Evolutionary conservation across 163 green algal genomes (phyloP), one percentile per base, ranked within the genome.

Genomic region (Chloroidium sp.): DNA sequence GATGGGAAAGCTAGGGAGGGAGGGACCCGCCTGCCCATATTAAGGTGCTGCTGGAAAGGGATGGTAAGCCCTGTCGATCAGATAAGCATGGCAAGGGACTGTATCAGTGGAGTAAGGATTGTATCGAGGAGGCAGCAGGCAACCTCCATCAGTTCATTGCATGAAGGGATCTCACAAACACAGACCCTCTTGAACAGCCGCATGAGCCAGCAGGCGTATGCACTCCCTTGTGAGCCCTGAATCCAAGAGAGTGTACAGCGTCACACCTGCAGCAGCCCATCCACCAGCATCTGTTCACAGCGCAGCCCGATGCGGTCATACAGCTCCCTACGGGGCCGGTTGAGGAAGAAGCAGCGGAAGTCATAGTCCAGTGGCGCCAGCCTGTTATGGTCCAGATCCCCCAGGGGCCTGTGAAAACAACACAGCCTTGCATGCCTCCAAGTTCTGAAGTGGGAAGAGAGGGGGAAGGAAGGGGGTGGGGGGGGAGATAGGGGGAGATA

Each of bases 271-370:
- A 93, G 72, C 68, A 95, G 60, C 13, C 89, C 90, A 8, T 69
- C 79, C 3, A 67, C 60, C 62, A 94, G 74, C 93, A 98, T 98
- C 62, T 94, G 79, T 84, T 98, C 95, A 36, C 93, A 90, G 4
- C 95, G 86, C 2, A 67, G 62, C 58, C 92, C 92, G 14, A 98
- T 97, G 67, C 91, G 87, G 62, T 91, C 86, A 84, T 95, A 98
- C 79, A 98, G 87, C 76, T 91, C 76, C 10, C 92, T 2, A 0
- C 95, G 88, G 0, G 92, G 90, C 6, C 93, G 81, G 82, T 90
- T 81, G 68, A 98, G 87, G 83, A 98, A 98, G 89, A 97, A 98
- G 83, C 89, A 93, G 68, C 85, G 79, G 75, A 95, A 95, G 82
- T 95, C 92, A 74, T 93, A 95, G 75, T 93, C 89, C 12, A 90